Evolutionary conservation across 2,329 filamentous ascomycete genomes (phyloP).

Genomic region (Penicillium olsonii): DNA sequence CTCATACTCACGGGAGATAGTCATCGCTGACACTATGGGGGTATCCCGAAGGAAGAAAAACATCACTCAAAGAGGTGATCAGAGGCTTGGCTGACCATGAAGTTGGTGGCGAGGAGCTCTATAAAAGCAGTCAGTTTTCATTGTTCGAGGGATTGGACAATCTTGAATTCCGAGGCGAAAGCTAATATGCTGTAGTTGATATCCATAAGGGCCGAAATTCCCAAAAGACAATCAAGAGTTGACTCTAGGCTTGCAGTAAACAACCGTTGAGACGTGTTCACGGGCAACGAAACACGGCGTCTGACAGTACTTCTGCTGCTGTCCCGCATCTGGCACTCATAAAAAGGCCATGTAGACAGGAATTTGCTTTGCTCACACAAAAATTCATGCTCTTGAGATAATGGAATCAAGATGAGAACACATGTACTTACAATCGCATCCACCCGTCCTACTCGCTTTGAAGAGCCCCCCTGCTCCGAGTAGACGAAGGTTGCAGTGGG

Average conservation of each 20-base stretch:
- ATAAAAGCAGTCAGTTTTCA: slow-evolving; percentile 4
- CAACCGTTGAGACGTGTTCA: no score
- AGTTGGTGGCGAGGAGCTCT: slow-evolving; percentile 17
- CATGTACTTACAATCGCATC: slow-evolving; percentile 44
- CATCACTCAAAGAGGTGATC: slow-evolving; percentile 57
- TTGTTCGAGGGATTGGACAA: background rate
- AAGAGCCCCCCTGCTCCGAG: slow-evolving; percentile 26
- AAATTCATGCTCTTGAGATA: background rate
- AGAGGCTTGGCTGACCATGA: slow-evolving; percentile 30
- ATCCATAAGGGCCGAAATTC: no score
- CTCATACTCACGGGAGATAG: slow-evolving; percentile 67
- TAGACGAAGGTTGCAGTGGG: slow-evolving; percentile 53
- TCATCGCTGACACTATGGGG: slow-evolving; percentile 83
- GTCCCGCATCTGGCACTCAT: no score
- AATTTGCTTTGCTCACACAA: background rate
- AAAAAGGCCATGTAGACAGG: background rate
- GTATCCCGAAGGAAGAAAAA: slow-evolving; percentile 86
- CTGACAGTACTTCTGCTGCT: no score
- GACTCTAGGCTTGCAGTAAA: no score
- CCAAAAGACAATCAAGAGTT: no score
- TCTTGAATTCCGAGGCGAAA: background rate
- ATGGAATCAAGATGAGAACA: background rate
- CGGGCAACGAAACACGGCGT: no score
- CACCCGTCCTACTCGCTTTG: slow-evolving; percentile 39
- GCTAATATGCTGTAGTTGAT: no score